Evolutionary conservation across 192 early-diverging fungal genomes (phyloP).

Genomic region (Podila verticillata): DNA sequence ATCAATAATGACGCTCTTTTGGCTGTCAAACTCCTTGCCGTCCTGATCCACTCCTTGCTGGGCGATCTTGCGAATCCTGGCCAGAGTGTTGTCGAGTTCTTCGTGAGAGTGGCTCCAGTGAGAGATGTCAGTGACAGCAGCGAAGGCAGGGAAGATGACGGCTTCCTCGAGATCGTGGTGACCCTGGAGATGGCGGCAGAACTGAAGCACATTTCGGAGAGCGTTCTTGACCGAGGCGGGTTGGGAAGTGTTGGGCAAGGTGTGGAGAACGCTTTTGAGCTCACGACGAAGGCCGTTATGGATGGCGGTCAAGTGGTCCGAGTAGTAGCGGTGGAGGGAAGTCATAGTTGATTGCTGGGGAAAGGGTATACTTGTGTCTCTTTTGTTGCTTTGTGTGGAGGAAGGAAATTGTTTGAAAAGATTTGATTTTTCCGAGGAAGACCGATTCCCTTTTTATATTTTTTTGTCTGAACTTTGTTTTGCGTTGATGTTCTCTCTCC

Average conservation of each 20-base stretch:
- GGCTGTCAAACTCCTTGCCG: conserved; percentile 18
- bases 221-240: conserved; percentile 18
- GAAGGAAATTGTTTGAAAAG: neutral
- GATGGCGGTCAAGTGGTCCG: conserved; percentile 36
- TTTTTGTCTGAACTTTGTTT: neutral
- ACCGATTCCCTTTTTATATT: neutral
- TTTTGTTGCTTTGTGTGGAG: neutral
- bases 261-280: conserved; percentile 25
- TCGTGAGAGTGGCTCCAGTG: conserved; percentile 48
- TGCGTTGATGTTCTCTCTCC: neutral
- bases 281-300: conserved; percentile 36
- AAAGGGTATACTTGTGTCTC: neutral
- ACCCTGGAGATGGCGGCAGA: conserved; percentile 39
- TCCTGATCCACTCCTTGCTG: conserved; percentile 39
- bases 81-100: conserved; percentile 26
- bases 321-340: conserved; percentile 41
- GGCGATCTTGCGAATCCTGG: conserved; percentile 31
- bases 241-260: conserved; percentile 22
- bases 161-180: conserved; percentile 49
- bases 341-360: conserved; percentile 7
- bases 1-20: conserved; percentile 17
- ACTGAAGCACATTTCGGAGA: conserved; percentile 18
- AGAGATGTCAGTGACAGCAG: conserved; percentile 35
- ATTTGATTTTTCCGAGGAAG: neutral
- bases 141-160: conserved; percentile 38